phyloP scores from a whole-genome alignment of 768 basidiomycete species.

The Chalciporus pseudorubinellus region DNA sequence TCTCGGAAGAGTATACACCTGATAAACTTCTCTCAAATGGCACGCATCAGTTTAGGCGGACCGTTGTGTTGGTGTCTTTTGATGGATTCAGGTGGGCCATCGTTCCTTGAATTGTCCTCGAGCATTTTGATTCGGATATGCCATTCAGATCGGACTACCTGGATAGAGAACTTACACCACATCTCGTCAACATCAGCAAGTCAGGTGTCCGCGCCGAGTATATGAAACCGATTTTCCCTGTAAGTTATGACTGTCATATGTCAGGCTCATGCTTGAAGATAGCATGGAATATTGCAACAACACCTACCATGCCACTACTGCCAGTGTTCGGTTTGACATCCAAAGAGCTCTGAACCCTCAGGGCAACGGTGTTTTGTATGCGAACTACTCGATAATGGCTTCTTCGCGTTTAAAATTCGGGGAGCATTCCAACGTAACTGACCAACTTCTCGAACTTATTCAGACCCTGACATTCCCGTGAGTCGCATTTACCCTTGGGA shows the following conservation, averaged over 20 bases:
- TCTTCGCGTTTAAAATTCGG: background rate
- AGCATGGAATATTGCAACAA: background rate
- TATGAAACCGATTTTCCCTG: slow-evolving; percentile 80
- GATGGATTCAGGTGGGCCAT: slow-evolving; percentile 56
- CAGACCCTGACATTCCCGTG: slow-evolving; percentile 87
- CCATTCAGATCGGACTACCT: slow-evolving; percentile 69
- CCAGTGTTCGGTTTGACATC: too few species aligned
- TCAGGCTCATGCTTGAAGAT: background rate
- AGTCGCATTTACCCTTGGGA: slow-evolving; percentile 31
- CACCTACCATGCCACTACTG: too few species aligned
- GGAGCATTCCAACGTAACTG: background rate
- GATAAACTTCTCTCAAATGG: slow-evolving; percentile 55
- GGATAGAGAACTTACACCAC: slow-evolving; percentile 74
- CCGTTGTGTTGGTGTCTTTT: slow-evolving; percentile 81
- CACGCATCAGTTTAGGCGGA: slow-evolving; percentile 73
- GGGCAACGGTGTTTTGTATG: background rate
- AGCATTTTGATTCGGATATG: background rate
- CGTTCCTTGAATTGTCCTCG: background rate
- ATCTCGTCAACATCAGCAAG: slow-evolving; percentile 71
- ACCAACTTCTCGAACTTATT: background rate
- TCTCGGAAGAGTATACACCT: background rate
- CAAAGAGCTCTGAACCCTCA: too few species aligned
- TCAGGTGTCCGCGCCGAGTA: slow-evolving; percentile 77
- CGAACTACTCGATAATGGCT: background rate
- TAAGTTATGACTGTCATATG: slow-evolving; percentile 35